phyloP scores from a whole-genome alignment of 257 asterid species.

The Ajuga chamaepitys region DNA sequence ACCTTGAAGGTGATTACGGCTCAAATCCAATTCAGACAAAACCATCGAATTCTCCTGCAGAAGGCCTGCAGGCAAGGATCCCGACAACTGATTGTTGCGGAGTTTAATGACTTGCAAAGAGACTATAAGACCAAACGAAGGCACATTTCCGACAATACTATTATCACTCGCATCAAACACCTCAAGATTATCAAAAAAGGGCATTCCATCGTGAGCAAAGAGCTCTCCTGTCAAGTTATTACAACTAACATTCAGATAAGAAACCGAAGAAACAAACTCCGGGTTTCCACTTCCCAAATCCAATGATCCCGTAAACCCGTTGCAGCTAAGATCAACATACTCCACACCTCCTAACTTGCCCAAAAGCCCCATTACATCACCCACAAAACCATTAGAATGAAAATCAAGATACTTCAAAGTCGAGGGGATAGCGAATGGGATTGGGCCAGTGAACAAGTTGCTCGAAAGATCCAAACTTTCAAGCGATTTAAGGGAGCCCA shows the following conservation, averaged over 20 bases:
- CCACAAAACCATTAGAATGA: slow-evolving; percentile 51
- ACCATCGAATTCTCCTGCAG: slow-evolving; percentile 77
- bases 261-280: slow-evolving; percentile 50
- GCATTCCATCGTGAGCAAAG: slow-evolving; percentile 81
- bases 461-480: slow-evolving; percentile 52
- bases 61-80: slow-evolving; percentile 72
- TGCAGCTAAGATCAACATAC: slow-evolving; percentile 67
- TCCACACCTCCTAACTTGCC: slow-evolving; percentile 39
- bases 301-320: slow-evolving; percentile 54
- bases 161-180: slow-evolving; percentile 71
- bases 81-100: slow-evolving; percentile 53
- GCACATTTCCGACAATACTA: slow-evolving; percentile 53
- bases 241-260: slow-evolving; percentile 49
- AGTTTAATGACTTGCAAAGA: slow-evolving; percentile 68
- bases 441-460: slow-evolving; percentile 49
- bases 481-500: slow-evolving; percentile 35
- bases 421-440: slow-evolving; percentile 45
- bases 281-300: slow-evolving; percentile 54
- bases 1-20: slow-evolving; percentile 81
- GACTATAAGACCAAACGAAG: slow-evolving; percentile 67
- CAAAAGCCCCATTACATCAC: slow-evolving; percentile 53
- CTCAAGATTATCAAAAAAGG: slow-evolving; percentile 70
- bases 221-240: slow-evolving; percentile 64
- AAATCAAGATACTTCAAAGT: slow-evolving; percentile 57
- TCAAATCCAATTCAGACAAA: slow-evolving; percentile 69